Conservation (phyloP, 495 filamentous ascomycete genomes). For the Alectoria sarmentosa region DNA sequence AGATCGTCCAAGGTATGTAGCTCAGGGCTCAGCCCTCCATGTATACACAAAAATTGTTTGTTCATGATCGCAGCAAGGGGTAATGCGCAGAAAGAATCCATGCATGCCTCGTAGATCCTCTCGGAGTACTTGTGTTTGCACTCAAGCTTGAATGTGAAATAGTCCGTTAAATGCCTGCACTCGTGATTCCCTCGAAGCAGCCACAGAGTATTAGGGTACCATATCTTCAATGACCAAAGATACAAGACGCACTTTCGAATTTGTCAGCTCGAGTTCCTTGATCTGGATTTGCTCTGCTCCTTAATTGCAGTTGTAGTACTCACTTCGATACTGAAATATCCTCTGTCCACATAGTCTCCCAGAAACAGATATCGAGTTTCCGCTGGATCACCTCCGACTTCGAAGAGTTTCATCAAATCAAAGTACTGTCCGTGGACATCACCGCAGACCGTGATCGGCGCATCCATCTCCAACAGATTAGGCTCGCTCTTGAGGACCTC, state of each 20-base stretch:
- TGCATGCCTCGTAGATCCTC: slow-evolving; percentile 92
- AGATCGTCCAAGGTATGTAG: slow-evolving; percentile 92
- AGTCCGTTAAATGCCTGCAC: slow-evolving; percentile 96
- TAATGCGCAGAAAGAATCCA: slow-evolving; percentile 93
- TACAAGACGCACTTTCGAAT: slow-evolving; percentile 75
- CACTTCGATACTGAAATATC: slow-evolving; percentile 97
- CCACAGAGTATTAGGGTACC: slow-evolving; percentile 97
- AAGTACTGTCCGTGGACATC: slow-evolving; percentile 99
- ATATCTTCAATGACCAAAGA: slow-evolving; percentile 97
- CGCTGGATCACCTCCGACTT: slow-evolving; percentile 93
- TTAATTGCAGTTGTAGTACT: slow-evolving; percentile 16
- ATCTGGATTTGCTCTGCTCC: not conserved
- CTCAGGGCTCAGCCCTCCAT: slow-evolving; percentile 92
- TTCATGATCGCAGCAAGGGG: slow-evolving; percentile 98
- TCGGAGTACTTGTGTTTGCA: slow-evolving; percentile 99
- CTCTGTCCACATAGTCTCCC: slow-evolving; percentile 95
- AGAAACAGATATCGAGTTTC: slow-evolving; percentile 96
- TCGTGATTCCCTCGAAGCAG: slow-evolving; percentile 96
- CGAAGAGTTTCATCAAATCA: slow-evolving; percentile 98
- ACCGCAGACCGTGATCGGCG: slow-evolving; percentile 98
- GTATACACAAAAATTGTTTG: slow-evolving; percentile 98
- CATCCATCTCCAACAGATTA: slow-evolving; percentile 98
- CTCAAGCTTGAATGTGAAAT: slow-evolving; percentile 99
- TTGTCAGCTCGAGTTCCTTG: slow-evolving; percentile 16
- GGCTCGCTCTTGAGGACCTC: slow-evolving; percentile 80